A percentile compares a stretch with the other conserved stretches of the same genome.
phyloP scores from a whole-genome alignment of 1,139 yeast species.

The Taphrina sp. region DNA sequence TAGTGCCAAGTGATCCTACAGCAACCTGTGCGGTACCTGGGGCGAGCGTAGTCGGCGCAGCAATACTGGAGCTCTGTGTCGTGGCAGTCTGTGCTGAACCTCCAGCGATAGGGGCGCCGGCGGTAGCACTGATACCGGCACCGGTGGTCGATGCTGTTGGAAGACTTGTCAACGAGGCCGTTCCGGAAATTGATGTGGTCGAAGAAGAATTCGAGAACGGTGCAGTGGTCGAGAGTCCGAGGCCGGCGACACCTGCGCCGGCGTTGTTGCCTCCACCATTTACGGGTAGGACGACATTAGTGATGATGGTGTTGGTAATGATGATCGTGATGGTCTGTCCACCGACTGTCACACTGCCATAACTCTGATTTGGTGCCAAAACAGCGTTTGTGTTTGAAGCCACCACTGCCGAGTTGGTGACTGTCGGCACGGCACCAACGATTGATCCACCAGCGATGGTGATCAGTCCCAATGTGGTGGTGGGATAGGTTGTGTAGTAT shows the following conservation, averaged over 20 bases:
- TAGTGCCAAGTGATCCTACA: constrained; percentile 37
- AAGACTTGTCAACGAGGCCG: neutral
- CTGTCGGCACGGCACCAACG: constrained; percentile 32
- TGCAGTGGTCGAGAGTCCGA: neutral
- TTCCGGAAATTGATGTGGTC: constrained; percentile 32
- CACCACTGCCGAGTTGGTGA: constrained; percentile 14
- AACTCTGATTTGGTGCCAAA: constrained; percentile 18
- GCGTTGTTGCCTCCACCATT: constrained; percentile 14
- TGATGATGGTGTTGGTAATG: constrained; percentile 19
- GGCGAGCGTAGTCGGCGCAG: constrained; percentile 27
- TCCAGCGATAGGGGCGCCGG: neutral
- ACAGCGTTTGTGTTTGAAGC: constrained; percentile 31
- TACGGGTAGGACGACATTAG: constrained; percentile 22
- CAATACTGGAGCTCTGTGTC: constrained; percentile 33
- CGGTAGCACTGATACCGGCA: neutral
- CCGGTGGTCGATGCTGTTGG: neutral
- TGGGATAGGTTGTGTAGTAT: constrained; percentile 29
- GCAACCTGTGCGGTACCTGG: constrained; percentile 21
- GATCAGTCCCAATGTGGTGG: constrained; percentile 29
- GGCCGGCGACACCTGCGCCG: constrained; percentile 12
- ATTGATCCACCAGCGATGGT: constrained; percentile 27
- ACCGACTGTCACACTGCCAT: constrained; percentile 17
- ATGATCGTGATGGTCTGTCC: constrained; percentile 10
- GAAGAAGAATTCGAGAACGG: constrained; percentile 17
- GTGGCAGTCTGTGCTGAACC: constrained; percentile 10